Base-by-base conservation (phyloP, 176 grass and related monocot species). In the Bothriochloa decipiens region DNA sequence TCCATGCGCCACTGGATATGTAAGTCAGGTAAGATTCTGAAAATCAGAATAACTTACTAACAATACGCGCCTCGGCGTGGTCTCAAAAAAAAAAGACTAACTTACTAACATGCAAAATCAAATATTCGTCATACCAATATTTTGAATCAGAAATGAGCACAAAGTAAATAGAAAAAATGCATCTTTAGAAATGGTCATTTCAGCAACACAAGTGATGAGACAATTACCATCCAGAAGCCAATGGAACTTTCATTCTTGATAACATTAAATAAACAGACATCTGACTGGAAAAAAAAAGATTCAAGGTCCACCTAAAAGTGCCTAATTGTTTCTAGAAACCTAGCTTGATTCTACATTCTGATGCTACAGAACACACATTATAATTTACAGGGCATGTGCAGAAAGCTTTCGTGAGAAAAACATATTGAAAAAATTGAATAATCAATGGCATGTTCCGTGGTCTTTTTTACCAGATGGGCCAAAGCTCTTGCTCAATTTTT, bases 381-480 rank as follows among this genome's bases (percentile, higher is more conserved):
- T 9, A 84, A 68, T 39, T 70, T 70, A 81, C 83, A 89, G 16
- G 52, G 20, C 27, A 60, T 8, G 29, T 62, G 41, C 58, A 74
- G 5, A 7, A 46, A 1, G 8, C n/a, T 23, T 32, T 83, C 66
- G 32, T 13, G 42, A 18, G 2, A 60, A 57, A 45, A 45, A 16
- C 13, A 76, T 46, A 46, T 28, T 47, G 7, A 18, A 49, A 50
- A 76, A 46, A 79, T 25, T 20, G 39, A 18, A 41, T 27, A 82
- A 41, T 14, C n/a, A 82, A 8, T 68, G 11, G 17, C 18, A 28
- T 32, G 74, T 32, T 69, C 74, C 27, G 74, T 74, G 18, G 11
- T 70, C 50, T 68, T 61, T 27, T 75, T 8, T 16, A 89, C 20
- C 47, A 26, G 27, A 37, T 61, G 5, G 37, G n/a, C 1, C 25